Percentiles rank a stretch among this genome's conserved stretches.
phyloP scores from a whole-genome alignment of 306 rosid genomes.

The Carpinus fangiana region DNA sequence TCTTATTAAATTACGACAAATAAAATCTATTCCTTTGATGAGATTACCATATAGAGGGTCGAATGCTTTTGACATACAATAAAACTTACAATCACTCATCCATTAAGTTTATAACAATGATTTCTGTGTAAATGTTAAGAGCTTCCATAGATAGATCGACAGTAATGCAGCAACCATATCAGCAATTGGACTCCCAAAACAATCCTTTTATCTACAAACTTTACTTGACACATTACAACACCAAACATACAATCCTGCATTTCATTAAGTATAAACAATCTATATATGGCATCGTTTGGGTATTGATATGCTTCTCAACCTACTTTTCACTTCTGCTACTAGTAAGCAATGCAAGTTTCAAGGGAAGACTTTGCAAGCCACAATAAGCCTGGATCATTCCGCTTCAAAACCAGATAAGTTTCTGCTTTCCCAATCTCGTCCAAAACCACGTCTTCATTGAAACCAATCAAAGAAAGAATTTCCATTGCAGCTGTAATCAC shows the following conservation, averaged over 20 bases:
- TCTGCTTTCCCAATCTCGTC: constrained; percentile 71
- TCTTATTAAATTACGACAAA: too few relatives aligned
- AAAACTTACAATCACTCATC: too few relatives aligned
- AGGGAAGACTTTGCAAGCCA: constrained; percentile 95
- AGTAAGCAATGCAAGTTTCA: constrained; percentile 49
- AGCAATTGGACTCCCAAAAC: neutral
- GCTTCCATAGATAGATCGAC: neutral
- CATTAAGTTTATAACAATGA: neutral
- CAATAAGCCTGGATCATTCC: constrained; percentile 86
- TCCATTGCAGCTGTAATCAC: constrained; percentile 78
- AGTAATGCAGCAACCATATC: neutral
- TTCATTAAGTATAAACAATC: neutral
- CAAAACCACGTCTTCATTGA: constrained; percentile 61
- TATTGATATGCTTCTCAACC: constrained; percentile 15
- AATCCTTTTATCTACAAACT: neutral
- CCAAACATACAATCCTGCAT: neutral
- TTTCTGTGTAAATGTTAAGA: neutral
- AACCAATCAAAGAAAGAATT: constrained; percentile 64
- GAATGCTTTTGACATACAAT: neutral
- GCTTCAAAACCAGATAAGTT: constrained; percentile 76
- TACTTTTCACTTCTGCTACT: constrained; percentile 21
- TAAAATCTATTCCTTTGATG: too few relatives aligned
- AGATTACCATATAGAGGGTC: neutral
- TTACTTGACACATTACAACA: neutral
- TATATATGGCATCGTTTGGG: neutral